Evolutionary conservation across 306 rosid genomes (phyloP).

Genomic region (Quercus aquifolioides): DNA sequence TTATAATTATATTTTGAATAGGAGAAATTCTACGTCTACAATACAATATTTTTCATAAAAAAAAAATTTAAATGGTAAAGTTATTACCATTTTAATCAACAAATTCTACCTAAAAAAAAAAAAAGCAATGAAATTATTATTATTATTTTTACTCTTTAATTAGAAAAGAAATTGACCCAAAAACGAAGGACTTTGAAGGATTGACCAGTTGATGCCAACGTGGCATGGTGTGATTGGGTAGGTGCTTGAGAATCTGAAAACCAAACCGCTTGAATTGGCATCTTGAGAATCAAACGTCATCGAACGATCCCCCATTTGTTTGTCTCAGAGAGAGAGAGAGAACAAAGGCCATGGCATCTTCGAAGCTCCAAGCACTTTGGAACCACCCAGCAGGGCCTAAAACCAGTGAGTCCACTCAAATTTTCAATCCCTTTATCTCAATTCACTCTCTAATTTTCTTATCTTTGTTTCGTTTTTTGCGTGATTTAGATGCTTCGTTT

Average conservation of each 20-base stretch:
- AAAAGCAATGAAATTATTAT: no score
- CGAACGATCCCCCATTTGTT: neutral
- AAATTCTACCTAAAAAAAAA: no score
- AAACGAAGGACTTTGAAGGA: neutral
- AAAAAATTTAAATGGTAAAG: no score
- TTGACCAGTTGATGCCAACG: neutral
- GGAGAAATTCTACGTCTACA: accelerated
- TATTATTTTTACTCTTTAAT: no score
- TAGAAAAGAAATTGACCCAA: no score
- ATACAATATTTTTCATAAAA: no score
- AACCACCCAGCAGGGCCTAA: constrained; percentile 98
- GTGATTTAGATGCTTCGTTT: neutral
- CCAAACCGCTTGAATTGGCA: neutral
- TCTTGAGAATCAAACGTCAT: no score
- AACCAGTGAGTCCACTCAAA: constrained; percentile 65
- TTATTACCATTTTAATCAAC: no score
- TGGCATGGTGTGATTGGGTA: neutral
- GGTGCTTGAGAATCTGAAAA: neutral
- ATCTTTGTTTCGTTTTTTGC: neutral
- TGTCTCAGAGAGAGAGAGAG: neutral
- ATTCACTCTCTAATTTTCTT: neutral
- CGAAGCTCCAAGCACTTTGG: constrained; percentile 90
- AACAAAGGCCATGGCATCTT: constrained; percentile 59
- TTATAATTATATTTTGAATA: no score
- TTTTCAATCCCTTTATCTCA: no score